A percentile compares a stretch with the other conserved stretches of the same genome.
Evolutionary conservation across 768 basidiomycete genomes (phyloP).

Genomic region (Hydnomerulius pinastri): DNA sequence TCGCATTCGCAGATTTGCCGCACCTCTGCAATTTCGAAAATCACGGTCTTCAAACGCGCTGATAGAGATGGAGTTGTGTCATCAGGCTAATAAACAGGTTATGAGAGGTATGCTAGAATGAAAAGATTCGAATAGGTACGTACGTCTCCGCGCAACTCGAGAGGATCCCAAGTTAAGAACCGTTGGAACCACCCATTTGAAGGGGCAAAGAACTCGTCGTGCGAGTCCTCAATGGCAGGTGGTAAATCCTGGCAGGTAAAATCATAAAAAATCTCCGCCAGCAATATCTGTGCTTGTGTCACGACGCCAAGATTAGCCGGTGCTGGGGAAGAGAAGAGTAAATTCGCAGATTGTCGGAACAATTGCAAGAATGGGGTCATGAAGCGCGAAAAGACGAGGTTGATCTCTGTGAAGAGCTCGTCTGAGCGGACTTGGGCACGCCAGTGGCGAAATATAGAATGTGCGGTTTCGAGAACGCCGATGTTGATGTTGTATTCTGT

Average conservation of each 20-base stretch:
- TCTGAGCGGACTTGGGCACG: slow-evolving; percentile 88
- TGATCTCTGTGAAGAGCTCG: slow-evolving; percentile 86
- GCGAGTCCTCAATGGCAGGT: slow-evolving; percentile 88
- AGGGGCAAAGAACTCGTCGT: slow-evolving; percentile 79
- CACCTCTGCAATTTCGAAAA: slow-evolving; percentile 91
- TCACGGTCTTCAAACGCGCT: slow-evolving; percentile 85
- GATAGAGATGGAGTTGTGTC: slow-evolving; percentile 82
- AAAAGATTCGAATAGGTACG: slow-evolving; percentile 2
- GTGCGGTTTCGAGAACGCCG: slow-evolving; percentile 90
- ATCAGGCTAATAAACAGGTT: slow-evolving; percentile 54
- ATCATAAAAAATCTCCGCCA: slow-evolving; percentile 90
- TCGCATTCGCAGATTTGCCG: background rate
- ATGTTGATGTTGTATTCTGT: slow-evolving; percentile 85
- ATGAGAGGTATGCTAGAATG: slow-evolving; percentile 5
- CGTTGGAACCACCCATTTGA: slow-evolving; percentile 72
- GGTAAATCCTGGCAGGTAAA: slow-evolving; percentile 95
- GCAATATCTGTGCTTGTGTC: slow-evolving; percentile 73
- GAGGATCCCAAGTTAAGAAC: slow-evolving; percentile 80
- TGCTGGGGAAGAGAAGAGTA: slow-evolving; percentile 46
- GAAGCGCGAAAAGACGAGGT: slow-evolving; percentile 84
- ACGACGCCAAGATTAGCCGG: slow-evolving; percentile 48
- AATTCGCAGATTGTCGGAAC: slow-evolving; percentile 64
- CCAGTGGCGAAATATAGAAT: slow-evolving; percentile 95
- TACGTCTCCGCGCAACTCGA: slow-evolving; percentile 69
- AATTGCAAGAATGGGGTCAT: slow-evolving; percentile 81